Evolutionary conservation across 225 moss, liverwort and hornwort species (phyloP).

Genomic region (Polytrichum formosum): DNA sequence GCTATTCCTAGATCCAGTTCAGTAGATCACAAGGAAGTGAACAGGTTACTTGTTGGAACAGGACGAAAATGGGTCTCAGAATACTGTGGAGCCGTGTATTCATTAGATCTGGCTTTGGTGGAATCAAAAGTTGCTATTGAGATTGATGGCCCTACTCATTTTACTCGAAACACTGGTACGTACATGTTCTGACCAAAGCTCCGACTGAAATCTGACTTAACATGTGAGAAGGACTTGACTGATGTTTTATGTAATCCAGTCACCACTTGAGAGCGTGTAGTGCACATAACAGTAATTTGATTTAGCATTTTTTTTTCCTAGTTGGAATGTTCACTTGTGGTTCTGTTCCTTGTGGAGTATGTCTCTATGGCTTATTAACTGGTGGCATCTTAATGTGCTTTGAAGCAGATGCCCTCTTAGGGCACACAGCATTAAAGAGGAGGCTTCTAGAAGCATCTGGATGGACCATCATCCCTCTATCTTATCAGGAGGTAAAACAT

Average conservation of each 20-base stretch:
- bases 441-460: constrained; percentile 81
- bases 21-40: constrained; percentile 80
- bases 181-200: not conserved
- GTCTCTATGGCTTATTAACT: not conserved
- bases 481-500: constrained; percentile 67
- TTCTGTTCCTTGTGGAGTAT: too few species aligned
- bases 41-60: constrained; percentile 65
- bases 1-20: constrained; percentile 48
- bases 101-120: constrained; percentile 74
- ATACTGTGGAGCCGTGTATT: constrained; percentile 64
- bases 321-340: too few species aligned
- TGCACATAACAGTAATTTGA: too few species aligned
- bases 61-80: constrained; percentile 71
- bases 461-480: constrained; percentile 76
- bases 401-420: constrained; percentile 28
- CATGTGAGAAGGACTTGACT: too few species aligned
- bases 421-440: constrained; percentile 76
- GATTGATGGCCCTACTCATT: constrained; percentile 87
- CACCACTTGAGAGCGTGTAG: too few species aligned
- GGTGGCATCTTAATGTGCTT: not conserved
- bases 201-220: too few species aligned
- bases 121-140: constrained; percentile 68
- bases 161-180: constrained; percentile 73
- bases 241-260: too few species aligned
- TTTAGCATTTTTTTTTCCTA: too few species aligned